phyloP scores from a whole-genome alignment of 148 eudicot genomes.

The Camellia japonica region DNA sequence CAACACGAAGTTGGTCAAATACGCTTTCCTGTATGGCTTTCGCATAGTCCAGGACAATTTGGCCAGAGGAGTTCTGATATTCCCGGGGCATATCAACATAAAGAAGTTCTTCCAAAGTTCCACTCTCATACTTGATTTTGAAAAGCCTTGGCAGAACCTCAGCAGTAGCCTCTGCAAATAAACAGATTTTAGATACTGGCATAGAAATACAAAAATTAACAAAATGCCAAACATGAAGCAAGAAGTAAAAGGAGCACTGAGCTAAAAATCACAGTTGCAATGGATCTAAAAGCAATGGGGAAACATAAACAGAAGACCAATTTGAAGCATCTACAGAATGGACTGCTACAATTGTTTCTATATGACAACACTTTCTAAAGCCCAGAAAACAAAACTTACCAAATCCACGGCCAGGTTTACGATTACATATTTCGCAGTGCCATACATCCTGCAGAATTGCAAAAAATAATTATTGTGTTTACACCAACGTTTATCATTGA shows the following conservation, averaged over 20 bases:
- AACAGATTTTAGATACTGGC: constrained; percentile 1
- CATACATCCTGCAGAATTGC: constrained; percentile 73
- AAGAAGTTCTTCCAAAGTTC: constrained; percentile 87
- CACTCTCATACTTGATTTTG: constrained; percentile 92
- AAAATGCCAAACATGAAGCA: not conserved
- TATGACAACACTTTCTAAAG: not conserved
- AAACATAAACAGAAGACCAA: not conserved
- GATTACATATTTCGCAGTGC: constrained; percentile 98
- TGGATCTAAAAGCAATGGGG: not conserved
- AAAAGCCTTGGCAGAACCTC: constrained; percentile 96
- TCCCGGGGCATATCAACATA: constrained; percentile 93
- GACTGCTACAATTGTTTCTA: not conserved
- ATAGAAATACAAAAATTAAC: not conserved
- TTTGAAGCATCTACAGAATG: not conserved
- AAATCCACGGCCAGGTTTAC: constrained; percentile 97
- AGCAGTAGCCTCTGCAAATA: constrained; percentile 80
- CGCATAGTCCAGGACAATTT: constrained; percentile 84
- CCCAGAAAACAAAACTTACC: constrained; percentile 51
- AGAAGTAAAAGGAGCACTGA: not conserved
- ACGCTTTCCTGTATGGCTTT: constrained; percentile 96
- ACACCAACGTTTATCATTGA: not conserved
- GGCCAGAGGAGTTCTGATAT: constrained; percentile 82
- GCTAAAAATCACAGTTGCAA: not conserved
- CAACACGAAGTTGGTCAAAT: constrained; percentile 92
- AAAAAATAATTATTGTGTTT: constrained; percentile 1